A percentile compares a stretch with the other conserved stretches of the same genome.
phyloP scores from a whole-genome alignment of 2,329 filamentous ascomycete genomes.

The Ambrosiella beaveri region DNA sequence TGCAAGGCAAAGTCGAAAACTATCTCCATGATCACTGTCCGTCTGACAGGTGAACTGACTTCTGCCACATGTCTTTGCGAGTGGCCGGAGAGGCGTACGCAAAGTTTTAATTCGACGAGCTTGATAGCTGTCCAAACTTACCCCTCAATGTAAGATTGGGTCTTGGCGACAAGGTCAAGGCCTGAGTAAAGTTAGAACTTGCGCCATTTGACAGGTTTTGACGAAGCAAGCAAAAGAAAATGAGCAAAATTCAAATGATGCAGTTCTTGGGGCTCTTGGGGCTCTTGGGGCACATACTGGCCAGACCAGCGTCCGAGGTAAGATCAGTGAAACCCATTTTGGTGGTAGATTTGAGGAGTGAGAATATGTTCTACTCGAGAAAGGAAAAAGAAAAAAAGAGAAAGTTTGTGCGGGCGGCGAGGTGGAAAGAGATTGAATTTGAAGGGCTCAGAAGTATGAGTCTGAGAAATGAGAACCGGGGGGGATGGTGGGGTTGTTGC shows the following conservation, averaged over 20 bases:
- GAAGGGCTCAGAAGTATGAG: slow-evolving; percentile 11
- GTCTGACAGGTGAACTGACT: not conserved
- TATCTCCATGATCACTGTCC: not conserved
- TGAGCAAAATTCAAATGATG: slow-evolving; percentile 13
- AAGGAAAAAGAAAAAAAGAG: slow-evolving; percentile 15
- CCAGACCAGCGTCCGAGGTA: slow-evolving; percentile 45
- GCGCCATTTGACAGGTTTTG: slow-evolving; percentile 12
- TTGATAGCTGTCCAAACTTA: slow-evolving; percentile 30
- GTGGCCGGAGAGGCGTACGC: not conserved
- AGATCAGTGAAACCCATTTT: slow-evolving; percentile 57
- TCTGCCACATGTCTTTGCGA: not conserved
- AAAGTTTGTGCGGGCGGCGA: slow-evolving; percentile 15
- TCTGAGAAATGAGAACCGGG: slow-evolving; percentile 14
- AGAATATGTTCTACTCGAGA: slow-evolving; percentile 14
- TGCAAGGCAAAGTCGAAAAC: not conserved
- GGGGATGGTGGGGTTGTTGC: slow-evolving; percentile 21
- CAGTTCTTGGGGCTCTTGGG: slow-evolving; percentile 15
- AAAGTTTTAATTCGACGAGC: not conserved
- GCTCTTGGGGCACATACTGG: slow-evolving; percentile 21
- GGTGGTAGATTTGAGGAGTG: slow-evolving; percentile 17
- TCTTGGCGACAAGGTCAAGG: slow-evolving; percentile 56
- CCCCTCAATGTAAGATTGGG: slow-evolving; percentile 69
- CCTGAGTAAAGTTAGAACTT: slow-evolving; percentile 25
- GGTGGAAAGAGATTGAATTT: slow-evolving; percentile 16
- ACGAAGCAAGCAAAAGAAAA: slow-evolving; percentile 10